Evolutionary conservation across 345 rosid species (phyloP).

Genomic region (Microcos paniculata): DNA sequence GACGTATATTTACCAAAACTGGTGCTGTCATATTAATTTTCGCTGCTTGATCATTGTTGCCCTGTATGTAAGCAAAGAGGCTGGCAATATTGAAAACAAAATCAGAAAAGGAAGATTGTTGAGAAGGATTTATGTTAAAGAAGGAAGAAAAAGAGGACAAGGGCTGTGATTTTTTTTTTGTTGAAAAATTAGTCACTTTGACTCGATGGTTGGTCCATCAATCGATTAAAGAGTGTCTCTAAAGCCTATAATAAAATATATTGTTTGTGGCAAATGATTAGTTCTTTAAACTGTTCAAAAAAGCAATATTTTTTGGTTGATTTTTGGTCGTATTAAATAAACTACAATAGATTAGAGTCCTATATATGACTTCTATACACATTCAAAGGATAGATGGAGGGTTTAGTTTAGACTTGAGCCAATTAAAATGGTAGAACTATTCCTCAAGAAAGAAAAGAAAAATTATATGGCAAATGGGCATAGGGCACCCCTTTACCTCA

Average conservation of each 20-base stretch:
- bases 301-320: not conserved
- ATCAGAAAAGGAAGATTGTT: not conserved
- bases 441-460: not conserved
- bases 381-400: not conserved
- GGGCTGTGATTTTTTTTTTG: no score
- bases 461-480: no score
- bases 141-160: no score
- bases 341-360: not conserved
- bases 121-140: not conserved
- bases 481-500: not conserved
- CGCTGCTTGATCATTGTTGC: slow-evolving; percentile 25
- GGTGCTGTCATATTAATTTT: slow-evolving; percentile 31
- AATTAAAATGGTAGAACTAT: not conserved
- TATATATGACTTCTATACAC: not conserved
- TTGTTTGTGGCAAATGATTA: slow-evolving; percentile 14
- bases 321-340: not conserved
- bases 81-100: slow-evolving; percentile 11
- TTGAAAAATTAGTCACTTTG: not conserved
- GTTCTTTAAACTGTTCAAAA: slow-evolving; percentile 1
- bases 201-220: not conserved
- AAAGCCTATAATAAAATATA: not conserved
- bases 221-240: not conserved
- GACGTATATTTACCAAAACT: slow-evolving; percentile 22
- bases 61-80: slow-evolving; percentile 24
- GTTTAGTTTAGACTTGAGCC: not conserved